These are phyloP conservation scores for Trebouxia sp. DNA, from an alignment of 139 green algal species.

Conservation along the genomic window DNA sequence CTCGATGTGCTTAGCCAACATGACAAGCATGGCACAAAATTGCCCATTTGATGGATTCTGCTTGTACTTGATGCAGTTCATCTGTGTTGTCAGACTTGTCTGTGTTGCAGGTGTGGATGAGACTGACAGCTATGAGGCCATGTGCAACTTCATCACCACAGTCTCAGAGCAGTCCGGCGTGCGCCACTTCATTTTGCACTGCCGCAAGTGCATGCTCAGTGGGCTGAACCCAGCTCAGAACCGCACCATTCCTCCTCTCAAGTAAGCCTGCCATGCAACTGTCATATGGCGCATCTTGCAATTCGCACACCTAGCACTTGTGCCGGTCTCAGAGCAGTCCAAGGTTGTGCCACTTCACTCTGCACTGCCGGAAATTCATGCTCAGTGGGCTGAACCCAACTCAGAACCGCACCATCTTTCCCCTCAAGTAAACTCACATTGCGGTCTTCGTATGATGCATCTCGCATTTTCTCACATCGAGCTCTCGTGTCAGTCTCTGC, in stretches of 20 bases:
- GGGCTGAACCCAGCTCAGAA: slow-evolving; percentile 91
- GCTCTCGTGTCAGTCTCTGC: slow-evolving; percentile 74
- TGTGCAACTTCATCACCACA: slow-evolving; percentile 68
- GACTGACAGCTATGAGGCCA: slow-evolving; percentile 68
- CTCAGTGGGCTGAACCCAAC: slow-evolving; percentile 86
- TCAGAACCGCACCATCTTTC: slow-evolving; percentile 91
- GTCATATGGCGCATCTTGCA: background rate
- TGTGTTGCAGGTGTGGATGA: slow-evolving; percentile 62
- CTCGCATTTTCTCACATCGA: background rate
- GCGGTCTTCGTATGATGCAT: no score
- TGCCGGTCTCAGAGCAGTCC: slow-evolving; percentile 66
- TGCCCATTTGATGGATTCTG: no score
- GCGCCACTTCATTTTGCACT: slow-evolving; percentile 92
- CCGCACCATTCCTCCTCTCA: slow-evolving; percentile 84
- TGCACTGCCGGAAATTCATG: slow-evolving; percentile 93
- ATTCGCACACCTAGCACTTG: background rate
- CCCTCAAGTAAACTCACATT: slow-evolving; percentile 74
- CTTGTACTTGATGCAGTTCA: background rate
- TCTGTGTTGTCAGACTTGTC: no score
- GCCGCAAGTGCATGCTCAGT: slow-evolving; percentile 91
- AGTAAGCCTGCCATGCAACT: no score
- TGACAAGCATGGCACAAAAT: no score
- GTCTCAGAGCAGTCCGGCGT: slow-evolving; percentile 67
- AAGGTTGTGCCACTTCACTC: slow-evolving; percentile 84
- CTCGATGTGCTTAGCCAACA: no score